These are phyloP conservation scores for Spathaspora sp. DNA, from an alignment of 1,139 yeast species.

Conservation along the genomic window DNA sequence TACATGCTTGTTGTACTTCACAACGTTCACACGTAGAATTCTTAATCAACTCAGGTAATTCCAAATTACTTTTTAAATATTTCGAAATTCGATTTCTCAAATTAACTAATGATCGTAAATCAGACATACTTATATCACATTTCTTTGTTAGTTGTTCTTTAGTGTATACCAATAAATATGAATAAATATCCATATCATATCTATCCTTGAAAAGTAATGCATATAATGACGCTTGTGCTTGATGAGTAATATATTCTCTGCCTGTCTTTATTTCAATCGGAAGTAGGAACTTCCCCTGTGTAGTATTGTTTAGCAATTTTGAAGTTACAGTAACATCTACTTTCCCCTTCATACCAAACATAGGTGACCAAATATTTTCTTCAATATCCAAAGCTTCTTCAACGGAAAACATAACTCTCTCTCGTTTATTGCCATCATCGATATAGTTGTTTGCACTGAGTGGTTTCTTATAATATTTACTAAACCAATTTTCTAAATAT, in stretches of 20 bases:
- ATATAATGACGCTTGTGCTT: slow-evolving; percentile 88
- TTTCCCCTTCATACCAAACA: slow-evolving; percentile 87
- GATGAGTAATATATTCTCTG: slow-evolving; percentile 61
- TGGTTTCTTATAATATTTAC: slow-evolving; percentile 37
- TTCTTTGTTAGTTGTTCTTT: slow-evolving; percentile 56
- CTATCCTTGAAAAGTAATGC: slow-evolving; percentile 77
- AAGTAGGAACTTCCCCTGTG: slow-evolving; percentile 46
- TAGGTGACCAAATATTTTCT: slow-evolving; percentile 90
- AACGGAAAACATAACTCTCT: slow-evolving; percentile 47
- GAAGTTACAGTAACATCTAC: slow-evolving; percentile 86
- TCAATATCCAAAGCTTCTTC: slow-evolving; percentile 77
- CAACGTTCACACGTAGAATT: slow-evolving; percentile 70
- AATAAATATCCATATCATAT: slow-evolving; percentile 64
- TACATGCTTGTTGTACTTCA: slow-evolving; percentile 59
- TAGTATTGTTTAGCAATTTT: slow-evolving; percentile 25
- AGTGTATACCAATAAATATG: slow-evolving; percentile 75
- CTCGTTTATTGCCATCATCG: slow-evolving; percentile 38
- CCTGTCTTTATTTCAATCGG: slow-evolving; percentile 95
- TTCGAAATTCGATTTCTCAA: slow-evolving; percentile 70
- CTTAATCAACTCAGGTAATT: slow-evolving; percentile 59
- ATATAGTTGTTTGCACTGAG: slow-evolving; percentile 25
- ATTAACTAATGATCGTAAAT: slow-evolving; percentile 62
- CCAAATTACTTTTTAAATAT: slow-evolving; percentile 50
- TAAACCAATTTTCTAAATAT: slow-evolving; percentile 65
- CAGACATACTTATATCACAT: slow-evolving; percentile 54